phyloP scores from a whole-genome alignment of 1,284 basidiomycete species.

The Fomes fomentarius region DNA sequence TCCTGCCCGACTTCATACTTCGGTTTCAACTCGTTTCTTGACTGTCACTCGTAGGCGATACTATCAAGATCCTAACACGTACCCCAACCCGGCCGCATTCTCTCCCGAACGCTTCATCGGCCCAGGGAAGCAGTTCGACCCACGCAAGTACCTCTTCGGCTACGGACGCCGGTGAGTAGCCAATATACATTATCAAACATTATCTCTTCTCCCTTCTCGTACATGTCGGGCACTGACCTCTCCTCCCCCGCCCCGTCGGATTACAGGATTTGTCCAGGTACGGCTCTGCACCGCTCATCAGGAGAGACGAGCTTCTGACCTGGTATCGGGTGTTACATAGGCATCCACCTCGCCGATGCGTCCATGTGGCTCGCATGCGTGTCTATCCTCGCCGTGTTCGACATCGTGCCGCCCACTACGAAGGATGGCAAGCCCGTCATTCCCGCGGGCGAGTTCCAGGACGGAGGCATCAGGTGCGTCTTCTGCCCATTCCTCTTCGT shows the following conservation, averaged over 20 bases:
- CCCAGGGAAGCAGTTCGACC: constrained; percentile 8
- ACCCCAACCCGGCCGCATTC: constrained; percentile 29
- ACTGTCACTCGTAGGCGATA: constrained; percentile 25
- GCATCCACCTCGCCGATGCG: background rate
- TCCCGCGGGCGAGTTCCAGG: background rate
- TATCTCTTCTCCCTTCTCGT: background rate
- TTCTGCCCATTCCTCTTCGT: background rate
- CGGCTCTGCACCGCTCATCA: background rate
- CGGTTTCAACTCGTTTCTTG: background rate
- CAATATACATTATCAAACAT: background rate
- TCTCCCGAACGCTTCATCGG: constrained; percentile 29
- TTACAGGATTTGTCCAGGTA: constrained; percentile 1
- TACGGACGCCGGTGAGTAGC: constrained; percentile 15
- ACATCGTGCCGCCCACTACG: background rate
- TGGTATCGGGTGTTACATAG: background rate
- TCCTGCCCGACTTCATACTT: background rate
- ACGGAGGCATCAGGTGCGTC: constrained; percentile 3
- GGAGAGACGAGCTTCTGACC: background rate
- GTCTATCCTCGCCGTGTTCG: background rate
- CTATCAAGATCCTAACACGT: constrained; percentile 28
- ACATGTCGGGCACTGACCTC: background rate
- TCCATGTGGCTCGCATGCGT: constrained; percentile 2
- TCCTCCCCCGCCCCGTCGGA: background rate
- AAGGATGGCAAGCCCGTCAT: constrained; percentile 2
- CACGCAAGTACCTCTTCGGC: constrained; percentile 22